Evolutionary conservation across 2,329 filamentous ascomycete species (phyloP).

Genomic region (Xylaria digitata): DNA sequence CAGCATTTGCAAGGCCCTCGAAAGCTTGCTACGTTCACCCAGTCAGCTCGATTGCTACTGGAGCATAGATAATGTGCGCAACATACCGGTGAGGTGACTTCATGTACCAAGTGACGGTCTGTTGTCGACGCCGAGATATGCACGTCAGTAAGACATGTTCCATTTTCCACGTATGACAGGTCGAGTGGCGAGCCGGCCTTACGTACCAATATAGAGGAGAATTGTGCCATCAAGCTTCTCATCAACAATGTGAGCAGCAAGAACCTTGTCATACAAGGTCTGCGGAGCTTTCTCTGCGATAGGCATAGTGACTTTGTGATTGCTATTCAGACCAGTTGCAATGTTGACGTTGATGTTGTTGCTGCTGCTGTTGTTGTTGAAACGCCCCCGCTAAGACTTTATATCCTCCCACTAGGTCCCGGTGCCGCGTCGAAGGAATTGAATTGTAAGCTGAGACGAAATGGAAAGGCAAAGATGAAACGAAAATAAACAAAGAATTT

Average conservation of each 20-base stretch:
- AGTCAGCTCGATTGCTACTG: constrained; percentile 38
- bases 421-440: background rate
- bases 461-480: background rate
- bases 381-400: constrained; percentile 2
- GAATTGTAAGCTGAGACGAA: constrained; percentile 1
- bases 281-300: constrained; percentile 62
- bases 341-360: background rate
- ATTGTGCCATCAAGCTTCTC: constrained; percentile 94
- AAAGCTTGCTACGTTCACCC: constrained; percentile 81
- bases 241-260: constrained; percentile 92
- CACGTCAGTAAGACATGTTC: constrained; percentile 31
- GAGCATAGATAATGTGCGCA: constrained; percentile 19
- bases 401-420: constrained; percentile 4
- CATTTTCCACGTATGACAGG: background rate
- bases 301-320: constrained; percentile 69
- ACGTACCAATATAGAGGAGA: constrained; percentile 89
- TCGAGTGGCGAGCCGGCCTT: constrained; percentile 13
- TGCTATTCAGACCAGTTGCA: constrained; percentile 8
- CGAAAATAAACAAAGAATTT: background rate
- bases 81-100: constrained; percentile 94
- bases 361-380: constrained; percentile 8
- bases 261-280: constrained; percentile 98
- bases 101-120: constrained; percentile 97
- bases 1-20: constrained; percentile 91
- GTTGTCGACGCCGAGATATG: constrained; percentile 30